Base-by-base conservation (phyloP, 2,329 filamentous ascomycete genomes). In the Fusarium clavum region DNA sequence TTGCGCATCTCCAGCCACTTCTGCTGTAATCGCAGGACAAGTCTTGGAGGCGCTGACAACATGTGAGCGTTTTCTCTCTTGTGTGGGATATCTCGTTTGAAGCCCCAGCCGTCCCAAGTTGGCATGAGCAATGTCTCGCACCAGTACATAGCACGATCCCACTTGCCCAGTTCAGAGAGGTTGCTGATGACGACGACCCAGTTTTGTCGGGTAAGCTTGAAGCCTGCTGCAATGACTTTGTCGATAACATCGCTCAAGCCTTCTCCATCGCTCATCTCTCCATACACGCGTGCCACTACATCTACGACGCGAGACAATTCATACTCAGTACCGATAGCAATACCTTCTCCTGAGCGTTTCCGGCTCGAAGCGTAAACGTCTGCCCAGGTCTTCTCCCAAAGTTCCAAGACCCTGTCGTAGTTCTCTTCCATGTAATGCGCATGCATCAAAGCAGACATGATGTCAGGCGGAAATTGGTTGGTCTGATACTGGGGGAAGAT, bases 41-140 rank as follows among this genome's bases (percentile, higher is more conserved):
- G 85, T 46, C 69, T 60, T n/a, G 72, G 73, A 48, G 79, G 75
- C 6, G 80, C 73, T 25, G 73, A 67, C 18, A 81, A 66, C 47
- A 75, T 61, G 30, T 76, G 80, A 40, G 81, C 77, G 48, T 77
- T 73, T 44, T 80, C 81, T 47, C 79, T 70, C 25, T 81, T 78
- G 27, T 82, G 82, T 48, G 62, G 18, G 11, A 57, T 58, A 8
- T 45, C 57, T 43, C 72, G 61, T 8, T 67, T 32, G 20, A 73
- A 70, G 16, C 64, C 71, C 93, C 94, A 98, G 25, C 94, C 93
- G 13, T 87, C 87, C 87, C 94, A 97, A 34, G 87, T 84, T 2
- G 87, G 85, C 87, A 97, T 97, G 58, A 98, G 89, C 64, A 89
- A 88, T 27, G 84, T 81, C 81, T 98, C 95, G 77, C 92, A 95